Base-by-base conservation (phyloP, 768 basidiomycete species). In the Phylloporus scabripes region DNA sequence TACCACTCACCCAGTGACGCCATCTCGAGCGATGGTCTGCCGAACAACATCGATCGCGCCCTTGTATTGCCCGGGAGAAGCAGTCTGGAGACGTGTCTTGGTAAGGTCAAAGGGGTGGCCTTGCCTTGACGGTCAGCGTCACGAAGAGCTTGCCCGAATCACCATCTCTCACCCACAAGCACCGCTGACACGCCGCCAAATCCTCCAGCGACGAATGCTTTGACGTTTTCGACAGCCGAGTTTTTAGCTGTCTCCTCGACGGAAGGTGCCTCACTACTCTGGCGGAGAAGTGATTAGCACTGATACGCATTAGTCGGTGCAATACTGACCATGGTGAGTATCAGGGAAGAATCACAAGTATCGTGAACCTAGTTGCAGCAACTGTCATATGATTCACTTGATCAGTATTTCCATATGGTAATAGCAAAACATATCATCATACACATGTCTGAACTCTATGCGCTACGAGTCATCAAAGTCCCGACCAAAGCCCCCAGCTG, bases 71-170 rank as follows among this genome's bases (percentile, higher is more conserved):
- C 96, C 94, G 9, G 87, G 80, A 14, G 81, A 58, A 9, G 96
- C 95, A 5, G 96, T 98, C 70, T 99, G 96, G 52, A 99, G 68
- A 38, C 95, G 80, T n/a, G 90, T 92, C 73, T 94, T 94, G 50
- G 91, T 96, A 61, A 98, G 73, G 71, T 99, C 96, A 65, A 98
- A 99, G 8, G 96, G 96, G 63, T 99, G 96, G 1, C 96, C 95
- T 91, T 51, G 50, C 15, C 37, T 21, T 31, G 42, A 44, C 33
- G 20, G 36, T 60, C 47, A 59, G 55, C 12, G 18, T 50, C 43
- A 39, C 24, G 32, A 14, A 41, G 23, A 24, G 14, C 21, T 26
- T 20, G 10, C 20, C 40, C 29, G 10, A 43, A 28, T 14, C 23
- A 21, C 10, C 24, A 14, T 47, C 23, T 46, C 89, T 60, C 50